Conservation (phyloP, 768 basidiomycete genomes). For the Leccinum subtestaceum region DNA sequence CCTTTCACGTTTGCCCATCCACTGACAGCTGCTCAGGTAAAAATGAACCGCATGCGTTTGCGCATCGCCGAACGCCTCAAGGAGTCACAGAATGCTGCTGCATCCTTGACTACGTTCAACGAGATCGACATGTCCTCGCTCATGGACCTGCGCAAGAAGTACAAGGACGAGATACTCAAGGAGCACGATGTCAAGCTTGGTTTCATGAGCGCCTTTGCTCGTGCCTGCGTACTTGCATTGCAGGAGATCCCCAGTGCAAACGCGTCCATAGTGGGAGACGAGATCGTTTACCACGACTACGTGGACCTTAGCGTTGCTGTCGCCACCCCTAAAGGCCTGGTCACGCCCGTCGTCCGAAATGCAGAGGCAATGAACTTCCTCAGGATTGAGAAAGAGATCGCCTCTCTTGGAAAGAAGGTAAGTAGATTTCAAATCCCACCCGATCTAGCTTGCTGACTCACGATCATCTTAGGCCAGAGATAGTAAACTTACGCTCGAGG, state of each 20-base stretch:
- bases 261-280: constrained; percentile 90
- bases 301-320: constrained; percentile 96
- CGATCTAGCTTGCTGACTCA: constrained; percentile 8
- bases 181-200: constrained; percentile 94
- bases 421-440: constrained; percentile 6
- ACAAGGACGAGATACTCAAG: constrained; percentile 90
- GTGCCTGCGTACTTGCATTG: constrained; percentile 78
- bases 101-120: constrained; percentile 97
- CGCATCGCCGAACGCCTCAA: constrained; percentile 97
- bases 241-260: constrained; percentile 93
- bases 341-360: constrained; percentile 94
- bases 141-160: constrained; percentile 88
- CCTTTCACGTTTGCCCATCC: neutral
- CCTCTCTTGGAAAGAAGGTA: constrained; percentile 86
- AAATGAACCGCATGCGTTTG: constrained; percentile 98
- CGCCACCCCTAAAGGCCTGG: constrained; percentile 94
- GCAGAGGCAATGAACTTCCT: constrained; percentile 83
- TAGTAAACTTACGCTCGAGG: constrained; percentile 92
- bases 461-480: constrained; percentile 63
- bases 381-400: constrained; percentile 91
- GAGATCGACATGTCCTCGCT: constrained; percentile 99
- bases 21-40: constrained; percentile 53
- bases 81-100: constrained; percentile 95
- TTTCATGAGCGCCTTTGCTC: constrained; percentile 97
- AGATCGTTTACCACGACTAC: constrained; percentile 89